Base-by-base conservation (phyloP, 768 basidiomycete genomes). In the Lentinula detonsa region DNA sequence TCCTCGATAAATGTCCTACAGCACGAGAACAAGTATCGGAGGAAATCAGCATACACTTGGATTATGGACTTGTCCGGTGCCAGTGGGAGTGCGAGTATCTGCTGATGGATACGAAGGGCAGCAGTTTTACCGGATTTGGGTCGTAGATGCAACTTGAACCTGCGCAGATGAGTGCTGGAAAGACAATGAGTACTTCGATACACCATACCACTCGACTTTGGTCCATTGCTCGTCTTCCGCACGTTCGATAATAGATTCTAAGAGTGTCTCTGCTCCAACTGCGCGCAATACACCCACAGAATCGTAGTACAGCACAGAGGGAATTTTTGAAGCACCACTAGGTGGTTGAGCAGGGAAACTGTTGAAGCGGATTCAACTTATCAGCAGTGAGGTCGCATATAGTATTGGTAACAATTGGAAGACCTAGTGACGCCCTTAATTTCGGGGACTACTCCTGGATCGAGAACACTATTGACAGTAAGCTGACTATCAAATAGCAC, bases 321-420 rank as follows among this genome's bases (percentile, higher is more conserved):
- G 81, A 45, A 83, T 79, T 61, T 81, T 83, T 23, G 73, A 76
- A 57, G 81, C 76, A 4, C 78, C 76, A 3, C 76, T 76, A 4
- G 74, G 69, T n/a, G 79, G 76, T 61, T 80, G 79, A 1, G 74
- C 76, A 5, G 80, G 82, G 60, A 75, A 81, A 60, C 81, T 82
- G 34, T 33, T 18, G 55, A 15, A 31, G 33, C 33, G 15, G 5
- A 33, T 35, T 2, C 5, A 15, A 40, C 16, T 42, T 28, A 28
- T 28, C 28, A 28, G 28, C 34, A 56, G 6, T n/a, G 10, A 35
- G 15, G 11, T n/a, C n/a, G 1, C 31, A 54, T 33, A 16, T 9
- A 57, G 31, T n/a, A 16, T 16, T 23, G 8, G 13, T 15, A 54
- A 34, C 51, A 39, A 31, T 23, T 15, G 43, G 4, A 34, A 3